Evolutionary conservation across 2,329 filamentous ascomycete species (phyloP), one percentile per base, ranked within the genome.

Genomic region (Aspergillus tamarii): DNA sequence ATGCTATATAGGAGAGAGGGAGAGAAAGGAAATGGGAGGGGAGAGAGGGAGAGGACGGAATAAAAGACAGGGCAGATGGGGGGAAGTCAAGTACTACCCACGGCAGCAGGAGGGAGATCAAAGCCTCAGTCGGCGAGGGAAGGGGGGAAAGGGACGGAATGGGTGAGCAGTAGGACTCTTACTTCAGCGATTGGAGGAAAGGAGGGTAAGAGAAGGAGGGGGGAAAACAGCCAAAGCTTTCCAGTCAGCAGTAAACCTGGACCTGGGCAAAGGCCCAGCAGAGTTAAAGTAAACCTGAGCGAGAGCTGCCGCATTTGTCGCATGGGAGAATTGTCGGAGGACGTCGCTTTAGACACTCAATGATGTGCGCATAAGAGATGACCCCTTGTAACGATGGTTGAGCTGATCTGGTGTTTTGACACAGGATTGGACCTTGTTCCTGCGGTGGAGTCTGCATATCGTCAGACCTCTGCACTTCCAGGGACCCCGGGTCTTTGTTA

Each of bases 101-200:
- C 39, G 43, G 36, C 57, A 57, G 36, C 41, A 60, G 54, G 80
- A 82, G 50, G 55, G 80, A 82, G 52, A 55, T 55, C 28, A 55
- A 55, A 55, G 34, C 52, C 52, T 39, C 30, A 55, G 32, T 55
- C 10, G 28, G 30, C 60, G 76, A 79, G 43, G 59, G 57, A 58
- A 63, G 55, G 64, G 65, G 41, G 11, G 80, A 79, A 16, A 82
- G 79, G 8, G 83, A 84, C 54, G 83, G 80, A 11, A 81, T 83
- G 34, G 85, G 81, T 3, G 82, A 82, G 28, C 52, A 64, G 46
- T 23, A 55, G 34, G 45, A 57, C 58, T 36, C 12, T 55, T 39
- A 55, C 52, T 55, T 36, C 32, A 39, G 52, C 32, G 28, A 55
- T 55, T 55, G 52, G 32, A 55, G 32, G 59, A 78, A 77, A 74